phyloP scores from a whole-genome alignment of 2,329 filamentous ascomycete genomes.

The Talaromyces sp. region DNA sequence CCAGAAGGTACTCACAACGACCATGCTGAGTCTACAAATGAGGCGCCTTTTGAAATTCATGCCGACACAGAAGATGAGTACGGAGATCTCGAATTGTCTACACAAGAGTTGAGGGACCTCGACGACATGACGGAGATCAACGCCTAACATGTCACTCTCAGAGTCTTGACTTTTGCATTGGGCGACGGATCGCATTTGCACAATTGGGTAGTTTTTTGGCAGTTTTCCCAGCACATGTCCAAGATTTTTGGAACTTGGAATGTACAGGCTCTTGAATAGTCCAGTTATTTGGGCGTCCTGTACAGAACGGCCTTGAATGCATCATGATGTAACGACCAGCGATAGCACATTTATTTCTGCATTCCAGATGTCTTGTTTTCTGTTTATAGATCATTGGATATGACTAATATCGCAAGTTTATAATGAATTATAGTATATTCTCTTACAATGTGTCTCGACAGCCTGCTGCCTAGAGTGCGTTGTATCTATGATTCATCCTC shows the following conservation, averaged over 20 bases:
- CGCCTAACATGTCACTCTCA: neutral
- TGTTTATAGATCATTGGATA: neutral
- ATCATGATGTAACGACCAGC: neutral
- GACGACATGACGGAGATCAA: slow-evolving; percentile 1
- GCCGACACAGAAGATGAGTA: slow-evolving; percentile 8
- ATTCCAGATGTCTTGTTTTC: neutral
- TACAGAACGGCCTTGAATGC: neutral
- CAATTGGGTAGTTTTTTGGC: neutral
- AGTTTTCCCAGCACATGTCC: neutral
- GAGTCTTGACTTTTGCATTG: neutral
- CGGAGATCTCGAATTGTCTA: slow-evolving; percentile 8
- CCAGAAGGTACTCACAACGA: no score
- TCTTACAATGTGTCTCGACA: slow-evolving; percentile 4
- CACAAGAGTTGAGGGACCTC: slow-evolving; percentile 6
- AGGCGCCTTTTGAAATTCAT: neutral
- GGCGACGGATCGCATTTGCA: neutral
- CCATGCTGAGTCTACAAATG: neutral
- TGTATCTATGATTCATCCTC: neutral
- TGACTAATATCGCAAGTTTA: neutral
- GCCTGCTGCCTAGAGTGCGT: slow-evolving; percentile 3
- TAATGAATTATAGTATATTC: neutral
- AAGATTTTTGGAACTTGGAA: neutral
- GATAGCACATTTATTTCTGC: neutral
- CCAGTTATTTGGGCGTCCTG: neutral
- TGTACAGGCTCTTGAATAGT: neutral